These are phyloP conservation scores for Claviceps humidiphila DNA, from an alignment of 2,329 filamentous ascomycete species.

Conservation along the genomic window DNA sequence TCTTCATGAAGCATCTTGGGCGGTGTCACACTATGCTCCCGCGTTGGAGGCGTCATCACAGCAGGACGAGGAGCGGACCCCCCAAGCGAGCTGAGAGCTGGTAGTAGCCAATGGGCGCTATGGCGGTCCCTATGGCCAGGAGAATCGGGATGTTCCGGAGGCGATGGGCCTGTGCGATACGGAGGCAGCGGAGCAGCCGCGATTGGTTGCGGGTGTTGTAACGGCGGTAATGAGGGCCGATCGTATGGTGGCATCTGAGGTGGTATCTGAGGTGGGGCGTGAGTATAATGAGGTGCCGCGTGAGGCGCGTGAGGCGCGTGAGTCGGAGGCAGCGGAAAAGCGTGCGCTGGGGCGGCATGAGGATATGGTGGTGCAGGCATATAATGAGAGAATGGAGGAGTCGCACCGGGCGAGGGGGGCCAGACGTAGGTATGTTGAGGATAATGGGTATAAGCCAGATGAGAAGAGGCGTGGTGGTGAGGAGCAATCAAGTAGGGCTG, in stretches of 20 bases:
- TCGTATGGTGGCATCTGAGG: conserved; percentile 15
- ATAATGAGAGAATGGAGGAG: conserved; percentile 39
- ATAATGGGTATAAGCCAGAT: conserved; percentile 26
- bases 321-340: conserved; percentile 10
- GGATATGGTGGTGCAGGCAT: conserved; percentile 24
- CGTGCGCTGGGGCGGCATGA: conserved; percentile 14
- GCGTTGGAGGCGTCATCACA: conserved; percentile 27
- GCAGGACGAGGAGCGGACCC: conserved; percentile 14
- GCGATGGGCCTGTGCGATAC: conserved; percentile 23
- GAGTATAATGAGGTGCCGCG: conserved; percentile 15
- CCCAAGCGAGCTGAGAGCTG: conserved; percentile 21
- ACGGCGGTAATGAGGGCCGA: conserved; percentile 24
- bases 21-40: conserved; percentile 36
- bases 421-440: conserved; percentile 33
- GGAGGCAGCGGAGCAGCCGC: conserved; percentile 11
- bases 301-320: conserved; percentile 15
- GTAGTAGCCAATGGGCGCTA: conserved; percentile 30
- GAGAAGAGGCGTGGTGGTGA: conserved; percentile 17
- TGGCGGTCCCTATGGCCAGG: conserved; percentile 33
- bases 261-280: conserved; percentile 2
- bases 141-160: conserved; percentile 24
- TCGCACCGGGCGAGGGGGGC: conserved; percentile 43
- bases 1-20: conserved; percentile 28
- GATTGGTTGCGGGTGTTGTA: conserved; percentile 18
- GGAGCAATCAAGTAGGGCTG: conserved; percentile 25